Percentiles rank a stretch among this genome's conserved stretches.
These are phyloP conservation scores for Diplocarpon rosae DNA, from an alignment of 2,329 filamentous ascomycete species.

Conservation along the genomic window DNA sequence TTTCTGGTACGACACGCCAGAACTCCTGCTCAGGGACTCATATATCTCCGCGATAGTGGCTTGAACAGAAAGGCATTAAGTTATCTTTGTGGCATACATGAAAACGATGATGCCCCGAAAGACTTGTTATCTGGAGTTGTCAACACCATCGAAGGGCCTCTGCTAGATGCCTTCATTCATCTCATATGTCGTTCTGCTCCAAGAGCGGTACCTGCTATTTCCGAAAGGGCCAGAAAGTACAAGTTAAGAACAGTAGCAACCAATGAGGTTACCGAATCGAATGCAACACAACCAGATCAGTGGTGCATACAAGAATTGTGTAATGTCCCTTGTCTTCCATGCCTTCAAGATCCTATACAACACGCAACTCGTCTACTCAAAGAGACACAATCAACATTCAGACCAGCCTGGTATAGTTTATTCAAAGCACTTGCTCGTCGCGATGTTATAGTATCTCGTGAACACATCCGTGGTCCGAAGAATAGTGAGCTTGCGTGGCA, in stretches of 20 bases:
- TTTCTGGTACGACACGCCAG: constrained; percentile 44
- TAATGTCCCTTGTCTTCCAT: constrained; percentile 7
- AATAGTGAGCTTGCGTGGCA: constrained; percentile 23
- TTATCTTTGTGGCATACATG: constrained; percentile 12
- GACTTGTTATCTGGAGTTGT: constrained; percentile 10
- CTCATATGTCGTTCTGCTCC: constrained; percentile 33
- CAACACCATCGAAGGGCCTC: constrained; percentile 17
- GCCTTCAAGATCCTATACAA: constrained; percentile 12
- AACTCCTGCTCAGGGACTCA: constrained; percentile 35
- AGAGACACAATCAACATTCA: constrained; percentile 11
- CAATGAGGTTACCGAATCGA: neutral
- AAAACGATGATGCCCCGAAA: constrained; percentile 1
- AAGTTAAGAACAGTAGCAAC: neutral
- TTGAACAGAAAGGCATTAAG: constrained; percentile 10
- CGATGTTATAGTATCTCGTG: constrained; percentile 13
- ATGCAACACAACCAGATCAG: neutral
- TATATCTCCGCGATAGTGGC: constrained; percentile 39
- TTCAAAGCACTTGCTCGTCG: constrained; percentile 30
- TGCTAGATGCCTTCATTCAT: constrained; percentile 41
- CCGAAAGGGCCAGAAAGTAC: neutral
- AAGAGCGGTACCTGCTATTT: constrained; percentile 1
- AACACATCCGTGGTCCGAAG: constrained; percentile 10
- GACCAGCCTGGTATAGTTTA: constrained; percentile 34
- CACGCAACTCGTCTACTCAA: constrained; percentile 16
- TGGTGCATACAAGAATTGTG: constrained; percentile 1